A percentile compares a stretch with the other conserved stretches of the same genome.
Evolutionary conservation across 805 yeast genomes (phyloP).

Genomic region (Barnettozyma siamensis): DNA sequence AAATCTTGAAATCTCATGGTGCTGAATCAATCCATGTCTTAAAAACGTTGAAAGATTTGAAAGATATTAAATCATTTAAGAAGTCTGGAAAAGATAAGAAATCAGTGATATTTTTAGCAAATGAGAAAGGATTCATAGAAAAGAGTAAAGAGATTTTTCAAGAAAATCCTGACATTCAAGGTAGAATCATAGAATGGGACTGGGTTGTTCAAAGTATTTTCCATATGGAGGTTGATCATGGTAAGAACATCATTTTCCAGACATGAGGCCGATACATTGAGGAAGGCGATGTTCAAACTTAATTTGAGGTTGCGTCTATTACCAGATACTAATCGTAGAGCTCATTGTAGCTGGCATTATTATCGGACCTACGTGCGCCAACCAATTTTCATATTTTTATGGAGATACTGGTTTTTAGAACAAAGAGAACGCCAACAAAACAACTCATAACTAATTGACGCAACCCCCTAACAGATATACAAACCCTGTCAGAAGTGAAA

Average conservation of each 20-base stretch:
- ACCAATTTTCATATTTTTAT: neutral
- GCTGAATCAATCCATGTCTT: conserved; percentile 26
- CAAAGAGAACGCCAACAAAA: neutral
- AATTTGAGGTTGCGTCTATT: too few species aligned
- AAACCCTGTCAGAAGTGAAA: neutral
- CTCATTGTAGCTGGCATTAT: too few species aligned
- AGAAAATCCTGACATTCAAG: conserved; percentile 11
- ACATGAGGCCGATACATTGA: too few species aligned
- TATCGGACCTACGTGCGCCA: too few species aligned
- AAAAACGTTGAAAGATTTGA: conserved; percentile 24
- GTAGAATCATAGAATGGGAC: conserved; percentile 52
- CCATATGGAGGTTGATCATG: conserved; percentile 30
- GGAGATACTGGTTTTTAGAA: conserved; percentile 8
- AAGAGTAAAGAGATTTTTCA: conserved; percentile 25
- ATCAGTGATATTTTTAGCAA: conserved; percentile 25
- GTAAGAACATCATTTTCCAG: conserved; percentile 7
- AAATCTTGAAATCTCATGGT: conserved; percentile 60
- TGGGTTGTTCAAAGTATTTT: conserved; percentile 58
- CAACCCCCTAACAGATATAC: too few species aligned
- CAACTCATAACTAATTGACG: too few species aligned
- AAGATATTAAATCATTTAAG: conserved; percentile 15
- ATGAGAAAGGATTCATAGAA: conserved; percentile 28
- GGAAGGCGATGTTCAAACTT: too few species aligned
- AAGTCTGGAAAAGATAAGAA: conserved; percentile 10
- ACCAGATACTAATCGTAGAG: too few species aligned